These are phyloP conservation scores for Candida anglica DNA, from an alignment of 805 yeast species.

Conservation along the genomic window DNA sequence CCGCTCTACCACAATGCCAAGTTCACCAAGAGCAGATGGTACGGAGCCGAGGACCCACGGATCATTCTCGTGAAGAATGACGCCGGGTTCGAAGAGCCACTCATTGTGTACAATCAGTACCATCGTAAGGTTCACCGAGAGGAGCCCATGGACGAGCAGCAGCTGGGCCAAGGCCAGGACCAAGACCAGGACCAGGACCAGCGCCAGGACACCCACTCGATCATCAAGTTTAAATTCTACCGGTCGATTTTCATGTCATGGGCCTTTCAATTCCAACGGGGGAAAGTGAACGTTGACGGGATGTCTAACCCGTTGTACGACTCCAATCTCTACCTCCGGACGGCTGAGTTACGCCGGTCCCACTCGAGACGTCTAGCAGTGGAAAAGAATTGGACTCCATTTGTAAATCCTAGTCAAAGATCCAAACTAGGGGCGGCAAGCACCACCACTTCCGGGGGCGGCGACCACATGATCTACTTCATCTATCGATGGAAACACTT, in stretches of 20 bases:
- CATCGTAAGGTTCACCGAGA: neutral
- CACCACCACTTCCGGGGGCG: no score
- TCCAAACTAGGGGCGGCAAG: no score
- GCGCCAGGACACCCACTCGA: no score
- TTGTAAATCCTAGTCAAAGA: no score
- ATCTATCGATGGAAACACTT: constrained; percentile 14
- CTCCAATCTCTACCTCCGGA: constrained; percentile 13
- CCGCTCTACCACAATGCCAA: constrained; percentile 11
- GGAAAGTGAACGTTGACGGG: constrained; percentile 25
- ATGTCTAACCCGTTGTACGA: constrained; percentile 9
- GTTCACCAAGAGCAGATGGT: constrained; percentile 10
- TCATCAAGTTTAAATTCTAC: constrained; percentile 5
- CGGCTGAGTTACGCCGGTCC: constrained; percentile 14
- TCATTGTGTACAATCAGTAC: constrained; percentile 15
- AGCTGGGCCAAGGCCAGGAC: no score
- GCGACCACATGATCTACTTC: constrained; percentile 12
- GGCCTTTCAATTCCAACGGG: constrained; percentile 30
- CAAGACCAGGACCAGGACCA: no score
- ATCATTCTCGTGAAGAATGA: constrained; percentile 22
- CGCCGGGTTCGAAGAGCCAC: constrained; percentile 34
- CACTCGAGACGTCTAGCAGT: constrained; percentile 3
- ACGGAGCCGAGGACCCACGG: constrained; percentile 46
- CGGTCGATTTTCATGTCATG: constrained; percentile 28
- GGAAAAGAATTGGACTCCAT: constrained; percentile 24
- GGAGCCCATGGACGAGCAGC: neutral